Evolutionary conservation across 495 filamentous ascomycete species (phyloP), one percentile per base, ranked within the genome.

Genomic region (Xylaria flabelliformis): DNA sequence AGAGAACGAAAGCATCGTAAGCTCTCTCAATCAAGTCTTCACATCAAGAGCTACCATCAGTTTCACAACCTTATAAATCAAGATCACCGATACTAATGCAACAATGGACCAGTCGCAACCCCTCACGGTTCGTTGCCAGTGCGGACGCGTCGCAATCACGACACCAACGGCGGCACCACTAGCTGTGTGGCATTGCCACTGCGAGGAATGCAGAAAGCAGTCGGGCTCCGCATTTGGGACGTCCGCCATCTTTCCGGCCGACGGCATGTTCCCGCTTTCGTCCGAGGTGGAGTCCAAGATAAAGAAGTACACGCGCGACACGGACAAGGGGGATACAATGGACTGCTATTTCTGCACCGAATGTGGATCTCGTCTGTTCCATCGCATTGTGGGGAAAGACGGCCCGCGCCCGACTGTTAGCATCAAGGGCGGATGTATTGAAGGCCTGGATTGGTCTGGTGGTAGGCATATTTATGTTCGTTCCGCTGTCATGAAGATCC

Each of bases 201-300:
- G 89, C 81, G 85, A 82, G 58, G 84, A 90, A 72, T 90, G 89
- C 76, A 86, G 82, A 55, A 86, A 86, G 77, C 88, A 90, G 76
- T 86, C 86, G 26, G 79, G 85, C 19, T 87, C 87, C 9, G 88
- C 88, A 6, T 89, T 86, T 73, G 88, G 89, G 44, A 88, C 86
- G 19, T 85, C 84, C 10, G 88, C 87, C 71, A 78, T 84, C 63
- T 82, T 81, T 74, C 78, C 80, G 36, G 76, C 80, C 3, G 73
- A 72, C 1, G 80, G 74, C 26, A 75, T 87, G 34, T 90, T 90
- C 75, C 87, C 88, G 17, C 80, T 89, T 6, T 64, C 82, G 0
- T 48, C 75, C 5, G 73, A 79, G 7, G 78, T 83, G 26, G 19
- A 74, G 29, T 44, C 69, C 3, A 78, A 80, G 64, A 64, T 83